Conservation (phyloP, 176 grass and related monocot species). For the Saccharum officinarum region DNA sequence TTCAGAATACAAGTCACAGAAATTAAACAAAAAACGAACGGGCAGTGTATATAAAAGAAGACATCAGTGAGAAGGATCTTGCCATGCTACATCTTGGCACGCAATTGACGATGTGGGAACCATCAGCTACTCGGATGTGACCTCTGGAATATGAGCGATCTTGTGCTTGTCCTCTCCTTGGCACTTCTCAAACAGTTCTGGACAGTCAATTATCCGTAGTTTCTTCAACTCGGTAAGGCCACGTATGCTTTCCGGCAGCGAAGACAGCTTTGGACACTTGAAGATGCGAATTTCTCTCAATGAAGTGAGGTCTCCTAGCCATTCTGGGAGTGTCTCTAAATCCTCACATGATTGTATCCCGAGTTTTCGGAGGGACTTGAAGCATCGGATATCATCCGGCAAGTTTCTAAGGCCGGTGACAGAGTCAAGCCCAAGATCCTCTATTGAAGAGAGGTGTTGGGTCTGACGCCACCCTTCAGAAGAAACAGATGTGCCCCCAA, state of each 20-base stretch:
- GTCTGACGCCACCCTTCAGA: background rate
- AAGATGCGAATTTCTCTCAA: background rate
- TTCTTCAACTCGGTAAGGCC: background rate
- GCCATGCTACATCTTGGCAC: background rate
- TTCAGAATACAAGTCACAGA: no score
- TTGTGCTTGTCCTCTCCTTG: conserved; percentile 7
- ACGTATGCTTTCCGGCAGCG: background rate
- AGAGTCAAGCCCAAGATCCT: accelerated
- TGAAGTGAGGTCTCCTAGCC: background rate
- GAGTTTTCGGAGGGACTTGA: background rate
- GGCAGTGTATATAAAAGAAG: no score
- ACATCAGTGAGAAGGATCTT: background rate
- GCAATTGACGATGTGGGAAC: no score
- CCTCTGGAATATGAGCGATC: background rate
- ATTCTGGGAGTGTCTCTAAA: background rate
- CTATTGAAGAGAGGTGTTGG: background rate
- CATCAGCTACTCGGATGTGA: background rate
- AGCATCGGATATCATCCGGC: background rate
- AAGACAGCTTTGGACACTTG: background rate
- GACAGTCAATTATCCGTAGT: background rate
- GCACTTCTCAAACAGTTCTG: background rate
- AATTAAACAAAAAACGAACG: no score
- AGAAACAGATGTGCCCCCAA: accelerated
- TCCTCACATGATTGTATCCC: accelerated
- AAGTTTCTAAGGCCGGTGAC: background rate